Evolutionary conservation across 2,329 filamentous ascomycete species (phyloP).

Genomic region (Beauveria sp.): DNA sequence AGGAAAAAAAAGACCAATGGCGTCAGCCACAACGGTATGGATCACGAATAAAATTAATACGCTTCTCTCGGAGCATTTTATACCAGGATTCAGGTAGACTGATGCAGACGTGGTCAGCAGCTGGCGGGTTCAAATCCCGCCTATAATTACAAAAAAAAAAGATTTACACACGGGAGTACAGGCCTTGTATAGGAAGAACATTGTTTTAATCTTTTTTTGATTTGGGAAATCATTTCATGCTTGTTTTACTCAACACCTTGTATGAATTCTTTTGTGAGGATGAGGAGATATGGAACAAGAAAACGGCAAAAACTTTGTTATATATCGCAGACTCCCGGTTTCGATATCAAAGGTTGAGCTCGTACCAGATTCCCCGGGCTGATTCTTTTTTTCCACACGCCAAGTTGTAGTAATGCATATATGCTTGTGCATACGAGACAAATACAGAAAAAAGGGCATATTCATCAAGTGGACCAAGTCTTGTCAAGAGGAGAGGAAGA

Average conservation of each 20-base stretch:
- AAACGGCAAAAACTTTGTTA: neutral
- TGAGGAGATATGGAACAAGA: neutral
- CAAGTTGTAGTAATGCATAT: constrained; percentile 1
- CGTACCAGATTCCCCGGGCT: neutral
- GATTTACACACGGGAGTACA: neutral
- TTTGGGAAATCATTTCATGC: neutral
- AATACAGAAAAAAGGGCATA: neutral
- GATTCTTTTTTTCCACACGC: neutral
- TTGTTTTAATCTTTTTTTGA: neutral
- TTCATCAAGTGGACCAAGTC: neutral
- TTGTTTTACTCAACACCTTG: neutral
- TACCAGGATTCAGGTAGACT: neutral
- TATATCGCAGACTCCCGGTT: neutral
- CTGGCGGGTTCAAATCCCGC: neutral
- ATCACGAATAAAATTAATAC: neutral
- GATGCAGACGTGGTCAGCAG: neutral
- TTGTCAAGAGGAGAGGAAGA: neutral
- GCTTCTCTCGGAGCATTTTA: neutral
- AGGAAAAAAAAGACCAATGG: neutral
- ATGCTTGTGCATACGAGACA: neutral
- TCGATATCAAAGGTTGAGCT: constrained; percentile 2
- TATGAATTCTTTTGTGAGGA: neutral
- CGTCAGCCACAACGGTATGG: neutral
- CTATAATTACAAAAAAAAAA: neutral
- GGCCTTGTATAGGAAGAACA: neutral